These are phyloP conservation scores for Thermomyces lanuginosus DNA, from an alignment of 2,329 filamentous ascomycete genomes.

Conservation along the genomic window DNA sequence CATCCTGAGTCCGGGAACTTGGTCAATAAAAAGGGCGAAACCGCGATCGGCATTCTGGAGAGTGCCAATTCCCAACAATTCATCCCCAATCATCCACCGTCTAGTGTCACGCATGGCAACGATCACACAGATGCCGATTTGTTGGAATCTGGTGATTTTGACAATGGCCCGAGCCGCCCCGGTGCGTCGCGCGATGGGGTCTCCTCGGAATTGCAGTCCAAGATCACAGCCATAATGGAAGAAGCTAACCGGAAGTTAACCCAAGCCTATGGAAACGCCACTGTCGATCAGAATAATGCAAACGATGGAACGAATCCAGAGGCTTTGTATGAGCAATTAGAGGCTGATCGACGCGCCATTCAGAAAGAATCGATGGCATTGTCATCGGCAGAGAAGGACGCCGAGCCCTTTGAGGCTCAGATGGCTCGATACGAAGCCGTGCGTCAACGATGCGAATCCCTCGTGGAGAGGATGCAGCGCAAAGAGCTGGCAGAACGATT, in stretches of 20 bases:
- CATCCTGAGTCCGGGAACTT: constrained; percentile 66
- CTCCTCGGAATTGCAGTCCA: constrained; percentile 52
- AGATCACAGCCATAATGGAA: constrained; percentile 51
- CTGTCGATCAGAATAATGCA: constrained; percentile 39
- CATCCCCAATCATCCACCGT: constrained; percentile 50
- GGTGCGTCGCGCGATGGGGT: constrained; percentile 39
- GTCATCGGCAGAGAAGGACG: constrained; percentile 21
- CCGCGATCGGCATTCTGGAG: constrained; percentile 70
- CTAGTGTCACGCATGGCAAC: constrained; percentile 40
- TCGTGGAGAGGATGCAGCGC: constrained; percentile 30
- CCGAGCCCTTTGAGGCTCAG: constrained; percentile 21
- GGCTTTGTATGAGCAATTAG: constrained; percentile 25
- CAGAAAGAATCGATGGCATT: constrained; percentile 23
- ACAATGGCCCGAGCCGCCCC: constrained; percentile 14
- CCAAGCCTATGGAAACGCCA: constrained; percentile 41
- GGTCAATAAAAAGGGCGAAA: constrained; percentile 62
- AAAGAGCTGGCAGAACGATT: constrained; percentile 19
- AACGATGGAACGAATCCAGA: constrained; percentile 28
- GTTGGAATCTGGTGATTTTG: constrained; percentile 14
- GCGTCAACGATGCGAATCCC: constrained; percentile 22
- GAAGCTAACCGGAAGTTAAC: constrained; percentile 59
- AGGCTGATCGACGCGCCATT: constrained; percentile 29
- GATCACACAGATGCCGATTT: constrained; percentile 18
- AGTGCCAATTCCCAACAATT: constrained; percentile 52
- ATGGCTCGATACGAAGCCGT: constrained; percentile 24